Conservation (phyloP, 1,284 basidiomycete genomes). For the Ceratobasidium sp. region DNA sequence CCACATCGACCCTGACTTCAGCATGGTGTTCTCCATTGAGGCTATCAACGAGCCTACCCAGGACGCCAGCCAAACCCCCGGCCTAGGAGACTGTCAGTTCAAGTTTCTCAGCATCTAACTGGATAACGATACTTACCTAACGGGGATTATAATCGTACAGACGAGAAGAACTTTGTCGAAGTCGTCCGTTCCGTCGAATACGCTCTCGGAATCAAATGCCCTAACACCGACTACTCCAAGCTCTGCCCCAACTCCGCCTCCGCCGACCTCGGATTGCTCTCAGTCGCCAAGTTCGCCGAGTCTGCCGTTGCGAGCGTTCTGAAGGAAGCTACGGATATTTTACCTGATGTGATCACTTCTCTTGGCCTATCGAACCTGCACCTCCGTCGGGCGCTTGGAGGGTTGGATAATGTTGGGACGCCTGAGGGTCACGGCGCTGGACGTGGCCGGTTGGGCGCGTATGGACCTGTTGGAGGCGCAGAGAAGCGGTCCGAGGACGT, state of each 20-base stretch:
- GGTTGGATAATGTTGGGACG: not conserved
- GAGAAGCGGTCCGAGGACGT: conserved; percentile 4
- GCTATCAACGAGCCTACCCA: conserved; percentile 80
- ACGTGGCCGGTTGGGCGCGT: conserved; percentile 49
- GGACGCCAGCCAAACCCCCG: conserved; percentile 71
- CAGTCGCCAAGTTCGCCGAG: conserved; percentile 51
- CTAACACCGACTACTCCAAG: conserved; percentile 47
- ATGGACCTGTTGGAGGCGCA: conserved; percentile 61
- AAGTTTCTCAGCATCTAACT: not conserved
- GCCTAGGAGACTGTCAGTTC: conserved; percentile 69
- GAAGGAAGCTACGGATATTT: conserved; percentile 61
- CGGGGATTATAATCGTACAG: conserved; percentile 59
- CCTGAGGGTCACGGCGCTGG: conserved; percentile 16
- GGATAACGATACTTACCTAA: not conserved
- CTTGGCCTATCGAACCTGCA: conserved; percentile 55
- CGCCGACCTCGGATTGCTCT: conserved; percentile 53
- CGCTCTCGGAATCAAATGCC: conserved; percentile 63
- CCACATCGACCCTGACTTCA: conserved; percentile 74
- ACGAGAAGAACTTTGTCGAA: conserved; percentile 75
- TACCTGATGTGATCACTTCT: conserved; percentile 58
- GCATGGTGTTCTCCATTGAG: conserved; percentile 73
- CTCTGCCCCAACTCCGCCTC: conserved; percentile 57
- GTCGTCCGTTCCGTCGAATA: conserved; percentile 72
- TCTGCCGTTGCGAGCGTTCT: conserved; percentile 63
- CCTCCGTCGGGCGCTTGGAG: not conserved